A percentile compares a stretch with the other conserved stretches of the same genome.
phyloP scores from a whole-genome alignment of 139 green algal genomes.

The Asterochloris erici region DNA sequence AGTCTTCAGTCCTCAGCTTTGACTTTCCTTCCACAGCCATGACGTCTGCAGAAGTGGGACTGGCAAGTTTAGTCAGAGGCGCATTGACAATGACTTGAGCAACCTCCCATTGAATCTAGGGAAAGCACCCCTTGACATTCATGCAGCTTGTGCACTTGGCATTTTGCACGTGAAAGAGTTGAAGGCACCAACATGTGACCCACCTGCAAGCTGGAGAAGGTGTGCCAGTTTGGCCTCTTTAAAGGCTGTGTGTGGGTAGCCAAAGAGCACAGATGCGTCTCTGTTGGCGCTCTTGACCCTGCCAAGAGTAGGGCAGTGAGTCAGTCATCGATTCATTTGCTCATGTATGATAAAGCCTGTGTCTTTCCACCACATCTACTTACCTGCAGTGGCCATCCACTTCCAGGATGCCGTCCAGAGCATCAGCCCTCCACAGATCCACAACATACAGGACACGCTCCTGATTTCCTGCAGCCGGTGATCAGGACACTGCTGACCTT shows the following conservation, averaged over 20 bases:
- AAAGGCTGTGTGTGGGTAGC: constrained; percentile 9
- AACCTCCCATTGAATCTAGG: no score
- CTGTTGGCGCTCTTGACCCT: constrained; percentile 6
- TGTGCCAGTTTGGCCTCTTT: constrained; percentile 6
- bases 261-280: constrained; percentile 7
- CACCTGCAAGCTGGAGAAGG: constrained; percentile 13
- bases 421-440: constrained; percentile 12
- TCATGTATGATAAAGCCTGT: no score
- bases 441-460: background rate
- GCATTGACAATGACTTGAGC: no score
- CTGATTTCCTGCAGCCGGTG: background rate
- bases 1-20: constrained; percentile 4
- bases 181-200: no score
- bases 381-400: constrained; percentile 14
- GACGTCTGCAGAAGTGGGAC: background rate
- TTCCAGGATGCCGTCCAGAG: constrained; percentile 7
- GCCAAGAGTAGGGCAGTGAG: no score
- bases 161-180: no score
- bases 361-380: no score
- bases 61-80: no score
- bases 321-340: no score
- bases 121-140: no score
- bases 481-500: no score
- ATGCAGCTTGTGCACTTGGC: no score
- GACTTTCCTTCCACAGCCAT: background rate